phyloP scores from a whole-genome alignment of 2,329 filamentous ascomycete genomes.

The Ilyonectria mors-panacis region DNA sequence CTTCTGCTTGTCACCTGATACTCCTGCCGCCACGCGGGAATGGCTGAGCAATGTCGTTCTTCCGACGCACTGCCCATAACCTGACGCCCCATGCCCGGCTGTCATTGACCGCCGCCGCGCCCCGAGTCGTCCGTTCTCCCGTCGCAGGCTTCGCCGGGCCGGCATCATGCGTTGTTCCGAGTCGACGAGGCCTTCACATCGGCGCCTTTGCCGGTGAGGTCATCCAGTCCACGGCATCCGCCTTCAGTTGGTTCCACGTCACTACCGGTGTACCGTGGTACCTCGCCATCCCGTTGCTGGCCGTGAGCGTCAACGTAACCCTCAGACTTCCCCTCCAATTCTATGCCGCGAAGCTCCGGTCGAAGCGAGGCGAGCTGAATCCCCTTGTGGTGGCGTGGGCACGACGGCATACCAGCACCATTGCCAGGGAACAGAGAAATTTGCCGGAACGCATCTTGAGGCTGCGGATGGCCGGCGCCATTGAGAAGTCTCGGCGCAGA shows the following conservation, averaged over 20 bases:
- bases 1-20: slow-evolving; percentile 18
- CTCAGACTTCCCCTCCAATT: slow-evolving; percentile 63
- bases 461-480: slow-evolving; percentile 45
- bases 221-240: slow-evolving; percentile 58
- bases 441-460: slow-evolving; percentile 39
- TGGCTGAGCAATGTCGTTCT: slow-evolving; percentile 39
- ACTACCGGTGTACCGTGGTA: slow-evolving; percentile 66
- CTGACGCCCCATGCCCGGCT: slow-evolving; percentile 33
- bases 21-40: slow-evolving; percentile 20
- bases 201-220: slow-evolving; percentile 50
- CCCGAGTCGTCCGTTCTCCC: slow-evolving; percentile 21
- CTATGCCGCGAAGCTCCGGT: slow-evolving; percentile 55
- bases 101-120: slow-evolving; percentile 20
- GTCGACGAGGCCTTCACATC: slow-evolving; percentile 53
- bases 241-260: slow-evolving; percentile 61
- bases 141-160: slow-evolving; percentile 12
- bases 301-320: slow-evolving; percentile 61
- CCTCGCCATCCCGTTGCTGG: slow-evolving; percentile 67
- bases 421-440: slow-evolving; percentile 17
- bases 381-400: slow-evolving; percentile 54
- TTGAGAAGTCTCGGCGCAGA: slow-evolving; percentile 49
- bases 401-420: slow-evolving; percentile 42
- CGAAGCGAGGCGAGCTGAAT: slow-evolving; percentile 48
- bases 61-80: slow-evolving; percentile 29
- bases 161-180: slow-evolving; percentile 23